Evolutionary conservation across 2,329 filamentous ascomycete genomes (phyloP), one percentile per base, ranked within the genome.

Genomic region (Raffaelea ambrosiae): DNA sequence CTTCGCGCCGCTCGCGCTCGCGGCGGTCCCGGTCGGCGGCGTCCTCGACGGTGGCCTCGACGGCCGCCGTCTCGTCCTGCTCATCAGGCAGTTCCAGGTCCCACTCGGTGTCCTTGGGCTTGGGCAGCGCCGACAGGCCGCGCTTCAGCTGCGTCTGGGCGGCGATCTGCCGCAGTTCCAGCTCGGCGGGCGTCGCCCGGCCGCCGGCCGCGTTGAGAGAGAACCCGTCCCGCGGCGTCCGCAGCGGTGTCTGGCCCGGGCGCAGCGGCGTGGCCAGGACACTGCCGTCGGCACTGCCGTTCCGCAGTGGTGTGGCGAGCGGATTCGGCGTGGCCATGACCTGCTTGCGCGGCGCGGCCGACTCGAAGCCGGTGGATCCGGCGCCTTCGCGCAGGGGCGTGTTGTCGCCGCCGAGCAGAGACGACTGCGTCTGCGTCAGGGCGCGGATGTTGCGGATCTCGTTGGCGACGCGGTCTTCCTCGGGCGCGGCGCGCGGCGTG

Each of bases 401-500:
- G 58, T 97, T 97, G 55, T 98, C 93, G 14, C 91, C 93, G 52
- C 93, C 93, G 1, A 98, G 73, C 9, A 98, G 72, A 10, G 88
- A 95, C 19, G 93, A 97, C 58, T 97, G 87, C 0, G 91, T 97
- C 61, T 95, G 86, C 1, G 89, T 97, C 44, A 96, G 71, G 8
- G 93, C 88, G 54, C 86, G 81, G 43, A 96, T 95, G 62, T 98
- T 97, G 50, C 84, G 82, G 53, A 97, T 91, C 66, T 98, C 93
- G 63, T 97, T 98, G 55, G 91, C 89, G 50, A 98, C 93, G 55
- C 88, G 84, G 59, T 98, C 93, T 62, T 98, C 90, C 62, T 95
- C 88, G 43, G 89, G 86, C 0, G 93, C 86, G 3, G 90, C 93
- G 64, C 84, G 83, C 3, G 93, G 93, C 4, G 93, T 98, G 53